These are phyloP conservation scores for Penicillium polonicum DNA, from an alignment of 2,329 filamentous ascomycete species.

Conservation along the genomic window DNA sequence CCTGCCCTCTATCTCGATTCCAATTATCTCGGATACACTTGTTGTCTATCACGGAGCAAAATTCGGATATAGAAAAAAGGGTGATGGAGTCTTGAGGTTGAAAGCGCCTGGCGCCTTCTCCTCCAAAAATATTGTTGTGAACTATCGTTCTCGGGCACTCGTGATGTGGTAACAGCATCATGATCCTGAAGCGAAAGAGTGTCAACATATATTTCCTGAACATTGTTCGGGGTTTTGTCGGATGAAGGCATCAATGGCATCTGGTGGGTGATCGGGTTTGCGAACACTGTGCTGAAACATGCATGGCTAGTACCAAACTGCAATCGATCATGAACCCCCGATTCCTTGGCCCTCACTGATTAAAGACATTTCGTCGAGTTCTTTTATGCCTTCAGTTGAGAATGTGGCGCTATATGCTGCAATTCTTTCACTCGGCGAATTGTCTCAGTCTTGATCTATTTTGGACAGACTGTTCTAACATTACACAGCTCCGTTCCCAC, in stretches of 20 bases:
- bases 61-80: slow-evolving; percentile 57
- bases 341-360: slow-evolving; percentile 64
- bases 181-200: slow-evolving; percentile 33
- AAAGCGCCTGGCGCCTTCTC: slow-evolving; percentile 64
- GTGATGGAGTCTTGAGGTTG: slow-evolving; percentile 74
- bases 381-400: slow-evolving; percentile 68
- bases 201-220: slow-evolving; percentile 55
- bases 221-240: slow-evolving; percentile 68
- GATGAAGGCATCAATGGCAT: slow-evolving; percentile 59
- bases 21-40: slow-evolving; percentile 28
- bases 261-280: slow-evolving; percentile 30
- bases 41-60: slow-evolving; percentile 38
- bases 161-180: slow-evolving; percentile 16
- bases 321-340: slow-evolving; percentile 3
- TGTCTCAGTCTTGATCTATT: slow-evolving; percentile 59
- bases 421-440: slow-evolving; percentile 83
- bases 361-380: slow-evolving; percentile 78
- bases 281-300: slow-evolving; percentile 33
- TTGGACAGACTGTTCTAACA: slow-evolving; percentile 78
- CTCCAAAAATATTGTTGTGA: slow-evolving; percentile 72
- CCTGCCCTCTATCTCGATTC: slow-evolving; percentile 42
- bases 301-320: slow-evolving; percentile 27
- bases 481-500: slow-evolving; percentile 79
- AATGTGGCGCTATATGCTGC: slow-evolving; percentile 87
- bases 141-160: slow-evolving; percentile 31